Conservation (phyloP, 176 grass and related monocot genomes). For the Poa pratensis region DNA sequence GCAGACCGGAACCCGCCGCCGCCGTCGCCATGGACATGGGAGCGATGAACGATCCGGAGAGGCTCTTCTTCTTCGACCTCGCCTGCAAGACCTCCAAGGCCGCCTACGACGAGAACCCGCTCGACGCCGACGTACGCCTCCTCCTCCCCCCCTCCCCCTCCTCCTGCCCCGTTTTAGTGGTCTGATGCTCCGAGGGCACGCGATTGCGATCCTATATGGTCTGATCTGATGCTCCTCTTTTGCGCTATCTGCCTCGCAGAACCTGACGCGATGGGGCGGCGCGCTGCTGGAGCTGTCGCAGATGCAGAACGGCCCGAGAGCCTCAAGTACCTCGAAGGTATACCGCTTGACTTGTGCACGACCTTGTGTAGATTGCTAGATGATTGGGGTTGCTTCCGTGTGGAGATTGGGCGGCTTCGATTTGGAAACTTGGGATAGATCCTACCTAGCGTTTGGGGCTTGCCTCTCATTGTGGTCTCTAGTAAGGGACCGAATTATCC, state of each 20-base stretch:
- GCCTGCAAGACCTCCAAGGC: constrained; percentile 66
- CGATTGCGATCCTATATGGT: background rate
- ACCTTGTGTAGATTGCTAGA: background rate
- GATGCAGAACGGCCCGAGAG: constrained; percentile 53
- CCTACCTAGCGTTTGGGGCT: background rate
- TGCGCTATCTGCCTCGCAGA: constrained; percentile 37
- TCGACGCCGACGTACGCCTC: constrained; percentile 71
- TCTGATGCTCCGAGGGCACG: background rate
- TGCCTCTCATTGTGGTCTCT: background rate
- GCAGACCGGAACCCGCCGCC: background rate
- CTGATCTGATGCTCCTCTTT: constrained; percentile 18
- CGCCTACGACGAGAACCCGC: constrained; percentile 57
- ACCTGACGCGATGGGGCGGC: constrained; percentile 82
- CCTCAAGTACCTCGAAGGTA: constrained; percentile 67
- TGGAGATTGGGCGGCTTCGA: background rate
- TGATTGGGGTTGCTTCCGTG: background rate
- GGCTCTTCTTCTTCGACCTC: constrained; percentile 77
- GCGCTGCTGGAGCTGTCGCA: constrained; percentile 82
- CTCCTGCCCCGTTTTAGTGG: background rate
- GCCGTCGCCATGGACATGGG: constrained; percentile 58
- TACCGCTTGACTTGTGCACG: background rate
- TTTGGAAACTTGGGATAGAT: background rate
- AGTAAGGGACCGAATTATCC: background rate
- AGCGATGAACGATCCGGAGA: constrained; percentile 58
- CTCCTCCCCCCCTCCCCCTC: background rate